These are phyloP conservation scores for Porcisia hertigi DNA, from an alignment of 208 protist genomes.

Conservation along the genomic window DNA sequence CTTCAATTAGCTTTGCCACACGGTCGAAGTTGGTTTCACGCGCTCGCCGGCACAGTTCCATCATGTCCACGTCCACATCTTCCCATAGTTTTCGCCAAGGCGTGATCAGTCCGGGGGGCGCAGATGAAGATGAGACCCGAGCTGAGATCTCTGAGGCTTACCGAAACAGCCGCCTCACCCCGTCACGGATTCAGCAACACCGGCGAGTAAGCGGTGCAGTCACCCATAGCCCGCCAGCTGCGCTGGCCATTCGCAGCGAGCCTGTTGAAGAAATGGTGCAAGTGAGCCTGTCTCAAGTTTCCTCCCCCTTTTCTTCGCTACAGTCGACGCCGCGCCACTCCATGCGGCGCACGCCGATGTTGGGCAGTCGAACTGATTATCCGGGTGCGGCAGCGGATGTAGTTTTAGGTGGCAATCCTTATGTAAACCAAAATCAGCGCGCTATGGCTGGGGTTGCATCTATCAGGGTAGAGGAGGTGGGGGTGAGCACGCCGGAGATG, in stretches of 20 bases:
- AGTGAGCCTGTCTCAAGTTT: not conserved
- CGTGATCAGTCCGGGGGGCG: not conserved
- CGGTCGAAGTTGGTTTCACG: slow-evolving; percentile 9
- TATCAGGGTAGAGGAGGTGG: slow-evolving; percentile 18
- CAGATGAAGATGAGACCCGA: slow-evolving; percentile 7
- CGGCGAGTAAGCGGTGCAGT: slow-evolving; percentile 5
- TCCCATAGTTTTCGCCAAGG: not conserved
- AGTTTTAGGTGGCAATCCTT: not conserved
- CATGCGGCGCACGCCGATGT: not conserved
- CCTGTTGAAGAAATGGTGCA: slow-evolving; percentile 22
- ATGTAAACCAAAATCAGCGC: not conserved
- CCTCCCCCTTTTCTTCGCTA: slow-evolving; percentile 7
- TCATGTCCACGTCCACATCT: not conserved
- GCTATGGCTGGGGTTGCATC: not conserved
- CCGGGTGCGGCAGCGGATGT: not conserved
- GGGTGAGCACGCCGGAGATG: slow-evolving; percentile 45
- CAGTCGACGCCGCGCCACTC: slow-evolving; percentile 21
- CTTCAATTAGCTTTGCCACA: not conserved
- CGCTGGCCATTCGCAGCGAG: slow-evolving; percentile 22
- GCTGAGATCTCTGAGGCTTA: slow-evolving; percentile 16
- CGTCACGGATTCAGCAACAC: slow-evolving; percentile 26
- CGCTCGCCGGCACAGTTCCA: slow-evolving; percentile 10
- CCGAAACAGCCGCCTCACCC: slow-evolving; percentile 24
- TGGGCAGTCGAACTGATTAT: slow-evolving; percentile 6
- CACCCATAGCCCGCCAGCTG: slow-evolving; percentile 13